Evolutionary conservation across 768 basidiomycete genomes (phyloP).

Genomic region (Mycena pura): DNA sequence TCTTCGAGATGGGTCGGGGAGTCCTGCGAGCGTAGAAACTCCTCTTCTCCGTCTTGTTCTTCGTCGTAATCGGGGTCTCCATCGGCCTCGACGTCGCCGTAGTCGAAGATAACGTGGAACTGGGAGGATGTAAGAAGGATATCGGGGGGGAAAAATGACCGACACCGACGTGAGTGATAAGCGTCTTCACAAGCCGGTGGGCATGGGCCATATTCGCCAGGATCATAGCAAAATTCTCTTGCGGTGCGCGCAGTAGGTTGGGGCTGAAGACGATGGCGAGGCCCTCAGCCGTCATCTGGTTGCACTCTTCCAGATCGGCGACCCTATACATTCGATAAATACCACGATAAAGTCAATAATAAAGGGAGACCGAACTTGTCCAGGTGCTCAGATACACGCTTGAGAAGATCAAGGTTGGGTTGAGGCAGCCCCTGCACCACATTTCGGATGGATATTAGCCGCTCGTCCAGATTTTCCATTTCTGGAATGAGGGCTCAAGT

Average conservation of each 20-base stretch:
- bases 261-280: slow-evolving; percentile 88
- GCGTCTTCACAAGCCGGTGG: slow-evolving; percentile 75
- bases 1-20: slow-evolving; percentile 22
- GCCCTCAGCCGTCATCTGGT: slow-evolving; percentile 89
- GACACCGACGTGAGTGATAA: slow-evolving; percentile 74
- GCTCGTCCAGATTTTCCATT: slow-evolving; percentile 71
- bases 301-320: slow-evolving; percentile 87
- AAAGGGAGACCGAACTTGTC: slow-evolving; percentile 57
- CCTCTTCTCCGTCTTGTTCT: slow-evolving; percentile 60
- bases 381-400: slow-evolving; percentile 82
- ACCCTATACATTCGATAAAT: slow-evolving; percentile 52
- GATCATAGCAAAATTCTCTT: slow-evolving; percentile 79
- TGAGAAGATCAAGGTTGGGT: slow-evolving; percentile 79
- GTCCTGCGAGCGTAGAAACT: slow-evolving; percentile 16
- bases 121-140: slow-evolving; percentile 32
- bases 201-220: slow-evolving; percentile 82
- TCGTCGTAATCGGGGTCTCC: slow-evolving; percentile 72
- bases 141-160: not conserved
- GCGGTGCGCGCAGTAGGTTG: slow-evolving; percentile 77
- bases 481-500: slow-evolving; percentile 45
- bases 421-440: slow-evolving; percentile 75
- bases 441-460: slow-evolving; percentile 65
- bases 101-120: slow-evolving; percentile 79
- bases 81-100: slow-evolving; percentile 69
- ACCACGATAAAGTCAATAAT: not conserved